Percentiles rank a stretch among this genome's conserved stretches.
Conservation (phyloP, 2,329 filamentous ascomycete genomes). For the Stemphylium beticola region DNA sequence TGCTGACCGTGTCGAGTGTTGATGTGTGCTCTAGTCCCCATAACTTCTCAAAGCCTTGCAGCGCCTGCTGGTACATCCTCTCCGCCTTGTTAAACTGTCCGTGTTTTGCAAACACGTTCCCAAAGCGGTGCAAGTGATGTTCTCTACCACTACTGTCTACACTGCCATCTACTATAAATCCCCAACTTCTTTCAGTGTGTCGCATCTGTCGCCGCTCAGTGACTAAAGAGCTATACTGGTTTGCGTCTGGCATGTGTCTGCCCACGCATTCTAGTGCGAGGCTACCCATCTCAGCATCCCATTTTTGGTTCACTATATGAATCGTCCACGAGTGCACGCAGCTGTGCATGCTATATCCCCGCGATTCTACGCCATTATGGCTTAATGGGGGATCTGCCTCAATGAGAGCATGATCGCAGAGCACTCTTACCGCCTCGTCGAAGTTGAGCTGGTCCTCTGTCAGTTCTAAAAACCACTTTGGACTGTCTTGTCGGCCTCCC, state of each 20-base stretch:
- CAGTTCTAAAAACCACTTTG: conserved; percentile 31
- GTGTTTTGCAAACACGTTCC: not conserved
- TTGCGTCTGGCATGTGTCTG: conserved; percentile 16
- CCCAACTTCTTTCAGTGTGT: conserved; percentile 7
- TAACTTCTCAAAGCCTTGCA: not conserved
- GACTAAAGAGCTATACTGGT: conserved; percentile 21
- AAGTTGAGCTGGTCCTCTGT: conserved; percentile 36
- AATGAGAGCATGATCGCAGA: conserved; percentile 40
- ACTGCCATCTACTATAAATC: too few relatives aligned
- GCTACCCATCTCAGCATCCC: conserved; percentile 17
- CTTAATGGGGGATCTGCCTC: conserved; percentile 24
- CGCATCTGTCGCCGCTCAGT: conserved; percentile 24
- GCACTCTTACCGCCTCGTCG: conserved; percentile 32
- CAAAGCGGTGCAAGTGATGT: not conserved
- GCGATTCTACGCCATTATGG: conserved; percentile 8
- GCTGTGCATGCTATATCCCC: conserved; percentile 44
- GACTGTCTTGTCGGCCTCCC: conserved; percentile 1
- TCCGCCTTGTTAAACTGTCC: not conserved
- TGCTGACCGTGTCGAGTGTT: too few relatives aligned
- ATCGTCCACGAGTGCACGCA: conserved; percentile 46
- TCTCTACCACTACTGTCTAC: too few relatives aligned
- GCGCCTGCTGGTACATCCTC: not conserved
- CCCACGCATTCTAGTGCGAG: conserved; percentile 25
- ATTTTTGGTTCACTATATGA: conserved; percentile 32
- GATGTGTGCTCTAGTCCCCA: not conserved